These are phyloP conservation scores for Cornus suecica DNA, from an alignment of 148 eudicot genomes.

Conservation along the genomic window DNA sequence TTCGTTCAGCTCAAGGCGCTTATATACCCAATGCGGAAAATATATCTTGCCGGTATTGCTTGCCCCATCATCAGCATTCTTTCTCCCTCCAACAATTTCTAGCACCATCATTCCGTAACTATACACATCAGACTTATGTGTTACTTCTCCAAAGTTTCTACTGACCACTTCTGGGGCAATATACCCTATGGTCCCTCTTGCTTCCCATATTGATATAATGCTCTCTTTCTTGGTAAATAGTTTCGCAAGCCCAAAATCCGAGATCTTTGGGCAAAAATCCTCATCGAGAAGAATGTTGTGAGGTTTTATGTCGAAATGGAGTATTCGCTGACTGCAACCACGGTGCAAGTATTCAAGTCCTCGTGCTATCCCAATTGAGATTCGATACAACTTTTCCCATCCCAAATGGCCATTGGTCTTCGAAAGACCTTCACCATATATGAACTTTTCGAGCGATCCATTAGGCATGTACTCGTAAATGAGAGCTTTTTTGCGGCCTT, in stretches of 20 bases:
- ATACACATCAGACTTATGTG: background rate
- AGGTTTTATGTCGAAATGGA: background rate
- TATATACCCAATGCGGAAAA: background rate
- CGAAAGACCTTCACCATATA: background rate
- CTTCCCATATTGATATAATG: background rate
- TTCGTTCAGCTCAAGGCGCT: background rate
- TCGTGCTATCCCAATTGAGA: background rate
- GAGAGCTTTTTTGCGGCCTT: background rate
- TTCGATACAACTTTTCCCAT: background rate
- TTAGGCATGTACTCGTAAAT: background rate
- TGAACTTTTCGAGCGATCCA: background rate
- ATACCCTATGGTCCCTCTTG: background rate
- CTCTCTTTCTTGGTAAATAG: too few relatives aligned
- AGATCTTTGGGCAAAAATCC: too few relatives aligned
- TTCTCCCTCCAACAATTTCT: background rate
- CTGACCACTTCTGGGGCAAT: background rate
- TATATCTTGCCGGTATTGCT: background rate
- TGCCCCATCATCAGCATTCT: background rate
- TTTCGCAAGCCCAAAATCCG: too few relatives aligned
- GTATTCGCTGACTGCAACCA: background rate
- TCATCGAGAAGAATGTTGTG: background rate
- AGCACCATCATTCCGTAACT: background rate
- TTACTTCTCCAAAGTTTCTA: background rate
- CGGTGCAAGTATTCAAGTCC: slow-evolving; percentile 3
- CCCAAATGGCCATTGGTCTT: background rate